Percentiles rank a stretch among this genome's conserved stretches.
Conservation (phyloP, 305 asterid genomes). For the Fraxinus platypoda region DNA sequence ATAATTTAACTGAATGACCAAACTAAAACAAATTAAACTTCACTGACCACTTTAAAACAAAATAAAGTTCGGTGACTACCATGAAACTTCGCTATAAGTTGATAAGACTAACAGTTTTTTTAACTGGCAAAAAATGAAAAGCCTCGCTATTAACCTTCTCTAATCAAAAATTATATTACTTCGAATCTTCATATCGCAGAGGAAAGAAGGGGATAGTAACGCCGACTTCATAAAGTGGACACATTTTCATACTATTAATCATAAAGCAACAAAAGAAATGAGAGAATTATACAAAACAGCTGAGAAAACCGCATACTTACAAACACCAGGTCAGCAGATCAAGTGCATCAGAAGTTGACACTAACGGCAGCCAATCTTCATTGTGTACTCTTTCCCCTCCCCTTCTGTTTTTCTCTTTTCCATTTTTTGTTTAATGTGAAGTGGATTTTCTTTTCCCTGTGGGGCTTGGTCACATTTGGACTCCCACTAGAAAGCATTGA, state of each 20-base stretch:
- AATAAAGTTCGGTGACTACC: background rate
- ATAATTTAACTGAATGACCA: background rate
- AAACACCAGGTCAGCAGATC: background rate
- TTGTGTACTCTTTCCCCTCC: constrained; percentile 16
- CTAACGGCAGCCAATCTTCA: constrained; percentile 23
- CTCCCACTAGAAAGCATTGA: background rate
- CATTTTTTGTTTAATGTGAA: constrained; percentile 4
- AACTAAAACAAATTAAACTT: background rate
- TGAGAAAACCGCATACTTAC: background rate
- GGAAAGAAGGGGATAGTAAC: background rate
- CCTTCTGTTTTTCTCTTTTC: background rate
- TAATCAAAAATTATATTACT: background rate
- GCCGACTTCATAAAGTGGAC: background rate
- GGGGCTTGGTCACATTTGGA: background rate
- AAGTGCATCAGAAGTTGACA: constrained; percentile 24
- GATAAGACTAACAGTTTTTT: background rate
- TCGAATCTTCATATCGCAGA: background rate
- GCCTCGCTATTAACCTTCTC: background rate
- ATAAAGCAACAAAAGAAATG: background rate
- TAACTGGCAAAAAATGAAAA: background rate
- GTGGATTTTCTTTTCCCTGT: constrained; percentile 16
- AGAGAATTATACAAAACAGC: background rate
- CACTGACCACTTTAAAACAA: background rate
- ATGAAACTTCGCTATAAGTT: background rate
- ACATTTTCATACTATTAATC: background rate